phyloP scores from a whole-genome alignment of 495 filamentous ascomycete genomes.

The Neurospora sp. region DNA sequence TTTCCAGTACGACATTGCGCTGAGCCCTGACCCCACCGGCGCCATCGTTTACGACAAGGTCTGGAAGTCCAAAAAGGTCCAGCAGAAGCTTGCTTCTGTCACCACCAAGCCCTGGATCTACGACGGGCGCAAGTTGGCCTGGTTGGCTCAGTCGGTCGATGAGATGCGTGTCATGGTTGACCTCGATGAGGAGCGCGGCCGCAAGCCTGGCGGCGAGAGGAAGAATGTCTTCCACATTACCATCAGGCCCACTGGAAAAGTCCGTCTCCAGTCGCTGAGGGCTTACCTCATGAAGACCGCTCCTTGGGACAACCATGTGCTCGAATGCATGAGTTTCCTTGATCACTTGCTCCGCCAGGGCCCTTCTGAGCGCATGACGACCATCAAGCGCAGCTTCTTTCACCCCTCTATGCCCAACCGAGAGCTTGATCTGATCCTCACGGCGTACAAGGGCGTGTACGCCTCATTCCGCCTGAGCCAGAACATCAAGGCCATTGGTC shows the following conservation, averaged over 20 bases:
- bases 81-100: slow-evolving; percentile 34
- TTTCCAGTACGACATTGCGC: slow-evolving; percentile 72
- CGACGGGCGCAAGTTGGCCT: slow-evolving; percentile 71
- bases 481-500: slow-evolving; percentile 68
- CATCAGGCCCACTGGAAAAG: slow-evolving; percentile 46
- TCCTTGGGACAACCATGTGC: slow-evolving; percentile 49
- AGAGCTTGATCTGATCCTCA: neutral
- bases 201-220: slow-evolving; percentile 19
- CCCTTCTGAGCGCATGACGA: slow-evolving; percentile 51
- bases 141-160: slow-evolving; percentile 40
- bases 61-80: slow-evolving; percentile 56
- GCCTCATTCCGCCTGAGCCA: slow-evolving; percentile 33
- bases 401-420: slow-evolving; percentile 24
- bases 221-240: slow-evolving; percentile 46
- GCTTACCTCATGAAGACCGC: slow-evolving; percentile 52
- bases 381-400: slow-evolving; percentile 75
- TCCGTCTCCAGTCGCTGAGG: slow-evolving; percentile 55
- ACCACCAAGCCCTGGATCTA: slow-evolving; percentile 46
- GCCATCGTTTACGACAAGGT: slow-evolving; percentile 52
- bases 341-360: slow-evolving; percentile 78
- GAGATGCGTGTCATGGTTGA: slow-evolving; percentile 46
- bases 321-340: slow-evolving; percentile 81
- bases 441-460: neutral
- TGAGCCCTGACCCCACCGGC: slow-evolving; percentile 55
- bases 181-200: slow-evolving; percentile 51